A percentile compares a stretch with the other conserved stretches of the same genome.
phyloP scores from a whole-genome alignment of 495 filamentous ascomycete species.

The Pyronema domesticum region DNA sequence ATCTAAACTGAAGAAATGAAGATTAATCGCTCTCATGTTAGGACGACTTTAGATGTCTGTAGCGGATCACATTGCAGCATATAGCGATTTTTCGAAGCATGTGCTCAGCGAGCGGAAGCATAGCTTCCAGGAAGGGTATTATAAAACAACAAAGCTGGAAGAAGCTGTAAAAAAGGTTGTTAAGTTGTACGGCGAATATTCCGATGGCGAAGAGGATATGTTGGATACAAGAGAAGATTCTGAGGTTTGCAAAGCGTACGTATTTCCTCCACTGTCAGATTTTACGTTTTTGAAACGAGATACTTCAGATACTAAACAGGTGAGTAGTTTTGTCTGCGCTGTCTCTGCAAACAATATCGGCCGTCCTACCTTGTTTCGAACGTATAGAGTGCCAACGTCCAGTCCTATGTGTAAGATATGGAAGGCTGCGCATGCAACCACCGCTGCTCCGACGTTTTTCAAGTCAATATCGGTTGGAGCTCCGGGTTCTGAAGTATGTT shows the following conservation, averaged over 20 bases:
- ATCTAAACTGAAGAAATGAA: not conserved
- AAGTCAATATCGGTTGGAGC: slow-evolving; percentile 24
- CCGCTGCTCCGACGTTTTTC: slow-evolving; percentile 29
- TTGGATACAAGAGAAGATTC: not conserved
- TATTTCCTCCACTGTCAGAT: not conserved
- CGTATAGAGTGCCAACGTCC: slow-evolving; percentile 8
- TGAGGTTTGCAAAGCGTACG: not conserved
- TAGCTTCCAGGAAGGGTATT: slow-evolving; percentile 7
- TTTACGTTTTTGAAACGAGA: not conserved
- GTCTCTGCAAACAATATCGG: slow-evolving; percentile 4
- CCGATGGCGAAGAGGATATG: slow-evolving; percentile 1
- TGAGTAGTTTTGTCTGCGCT: slow-evolving; percentile 12
- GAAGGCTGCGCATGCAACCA: slow-evolving; percentile 29
- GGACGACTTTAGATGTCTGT: slow-evolving; percentile 24
- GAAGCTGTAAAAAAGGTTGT: slow-evolving; percentile 10
- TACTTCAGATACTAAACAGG: not conserved
- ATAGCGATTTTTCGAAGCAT: slow-evolving; percentile 15
- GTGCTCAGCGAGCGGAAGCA: slow-evolving; percentile 19
- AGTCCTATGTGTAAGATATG: slow-evolving; percentile 24
- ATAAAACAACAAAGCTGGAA: slow-evolving; percentile 10
- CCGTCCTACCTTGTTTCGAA: slow-evolving; percentile 8
- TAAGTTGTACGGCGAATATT: slow-evolving; percentile 2
- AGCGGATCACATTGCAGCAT: slow-evolving; percentile 20
- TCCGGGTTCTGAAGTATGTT: slow-evolving; percentile 8
- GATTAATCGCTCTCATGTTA: slow-evolving; percentile 28